Percentiles rank a stretch among this genome's conserved stretches.
Conservation (phyloP, 768 basidiomycete genomes). For the Dictyophora rubrovolvata region DNA sequence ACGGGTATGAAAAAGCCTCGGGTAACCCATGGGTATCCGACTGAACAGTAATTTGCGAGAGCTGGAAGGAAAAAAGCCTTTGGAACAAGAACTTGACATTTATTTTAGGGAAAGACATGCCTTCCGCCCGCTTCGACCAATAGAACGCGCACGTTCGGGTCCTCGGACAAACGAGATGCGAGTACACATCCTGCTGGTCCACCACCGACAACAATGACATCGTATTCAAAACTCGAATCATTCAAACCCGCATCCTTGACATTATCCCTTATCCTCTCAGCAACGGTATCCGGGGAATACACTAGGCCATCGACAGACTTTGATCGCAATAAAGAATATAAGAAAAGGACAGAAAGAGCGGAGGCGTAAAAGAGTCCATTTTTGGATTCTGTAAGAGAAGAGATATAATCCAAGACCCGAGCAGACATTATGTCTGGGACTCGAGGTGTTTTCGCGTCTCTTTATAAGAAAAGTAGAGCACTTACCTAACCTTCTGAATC, state of each 20-base stretch:
- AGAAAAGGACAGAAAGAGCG: too few relatives aligned
- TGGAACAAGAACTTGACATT: not conserved
- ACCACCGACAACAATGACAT: conserved; percentile 29
- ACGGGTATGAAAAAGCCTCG: conserved; percentile 31
- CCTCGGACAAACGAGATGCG: conserved; percentile 48
- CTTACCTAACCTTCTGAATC: too few relatives aligned
- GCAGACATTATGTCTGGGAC: too few relatives aligned
- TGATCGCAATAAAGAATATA: too few relatives aligned
- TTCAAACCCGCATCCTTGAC: conserved; percentile 2
- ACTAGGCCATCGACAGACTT: not conserved
- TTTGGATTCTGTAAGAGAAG: too few relatives aligned
- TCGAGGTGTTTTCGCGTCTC: too few relatives aligned
- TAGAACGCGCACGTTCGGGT: conserved; percentile 42
- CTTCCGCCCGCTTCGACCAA: conserved; percentile 54
- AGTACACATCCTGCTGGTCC: conserved; percentile 56
- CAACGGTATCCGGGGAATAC: conserved; percentile 1
- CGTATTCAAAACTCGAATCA: conserved; percentile 21
- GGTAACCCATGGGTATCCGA: conserved; percentile 35
- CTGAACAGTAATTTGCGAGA: conserved; percentile 31
- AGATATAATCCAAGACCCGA: too few relatives aligned
- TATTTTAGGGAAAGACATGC: conserved; percentile 21
- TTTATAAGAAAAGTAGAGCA: too few relatives aligned
- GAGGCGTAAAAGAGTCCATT: too few relatives aligned
- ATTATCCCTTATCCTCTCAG: not conserved
- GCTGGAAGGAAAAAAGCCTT: conserved; percentile 20